phyloP scores from a whole-genome alignment of 2,329 filamentous ascomycete species.

The Talaromyces sp. region DNA sequence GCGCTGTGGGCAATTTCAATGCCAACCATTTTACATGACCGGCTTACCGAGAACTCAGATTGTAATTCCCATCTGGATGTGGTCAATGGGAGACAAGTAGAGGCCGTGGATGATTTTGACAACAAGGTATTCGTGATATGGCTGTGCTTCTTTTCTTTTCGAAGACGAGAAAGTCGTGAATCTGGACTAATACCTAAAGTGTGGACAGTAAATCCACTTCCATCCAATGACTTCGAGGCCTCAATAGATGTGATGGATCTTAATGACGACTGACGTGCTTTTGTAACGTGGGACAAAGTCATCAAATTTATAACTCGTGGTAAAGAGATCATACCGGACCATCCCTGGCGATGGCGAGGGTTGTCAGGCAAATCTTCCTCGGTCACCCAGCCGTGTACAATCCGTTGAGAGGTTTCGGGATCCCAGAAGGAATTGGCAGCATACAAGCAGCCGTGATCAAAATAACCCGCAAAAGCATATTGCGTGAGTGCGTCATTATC shows the following conservation, averaged over 20 bases:
- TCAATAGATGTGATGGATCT: conserved; percentile 49
- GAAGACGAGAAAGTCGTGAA: conserved; percentile 29
- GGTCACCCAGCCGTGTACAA: conserved; percentile 55
- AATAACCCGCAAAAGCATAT: conserved; percentile 48
- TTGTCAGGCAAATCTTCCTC: conserved; percentile 54
- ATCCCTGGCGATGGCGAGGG: conserved; percentile 50
- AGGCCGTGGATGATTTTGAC: conserved; percentile 13
- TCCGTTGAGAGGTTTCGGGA: conserved; percentile 42
- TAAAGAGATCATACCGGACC: conserved; percentile 54
- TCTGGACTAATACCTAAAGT: conserved; percentile 47
- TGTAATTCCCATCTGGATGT: conserved; percentile 23
- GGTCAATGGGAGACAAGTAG: neutral
- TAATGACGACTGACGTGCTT: conserved; percentile 41
- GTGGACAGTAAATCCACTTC: conserved; percentile 43
- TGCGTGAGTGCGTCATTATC: conserved; percentile 28
- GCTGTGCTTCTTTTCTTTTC: conserved; percentile 22
- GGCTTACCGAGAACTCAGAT: conserved; percentile 29
- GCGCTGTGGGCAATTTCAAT: conserved; percentile 32
- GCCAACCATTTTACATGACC: conserved; percentile 30
- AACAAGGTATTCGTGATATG: conserved; percentile 8
- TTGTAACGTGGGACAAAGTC: conserved; percentile 40
- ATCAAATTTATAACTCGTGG: conserved; percentile 50
- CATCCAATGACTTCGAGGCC: conserved; percentile 14
- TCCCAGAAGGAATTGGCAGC: conserved; percentile 55
- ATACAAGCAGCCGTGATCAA: conserved; percentile 55